Evolutionary conservation across 768 basidiomycete genomes (phyloP).

Genomic region (Phylloporus sp.): DNA sequence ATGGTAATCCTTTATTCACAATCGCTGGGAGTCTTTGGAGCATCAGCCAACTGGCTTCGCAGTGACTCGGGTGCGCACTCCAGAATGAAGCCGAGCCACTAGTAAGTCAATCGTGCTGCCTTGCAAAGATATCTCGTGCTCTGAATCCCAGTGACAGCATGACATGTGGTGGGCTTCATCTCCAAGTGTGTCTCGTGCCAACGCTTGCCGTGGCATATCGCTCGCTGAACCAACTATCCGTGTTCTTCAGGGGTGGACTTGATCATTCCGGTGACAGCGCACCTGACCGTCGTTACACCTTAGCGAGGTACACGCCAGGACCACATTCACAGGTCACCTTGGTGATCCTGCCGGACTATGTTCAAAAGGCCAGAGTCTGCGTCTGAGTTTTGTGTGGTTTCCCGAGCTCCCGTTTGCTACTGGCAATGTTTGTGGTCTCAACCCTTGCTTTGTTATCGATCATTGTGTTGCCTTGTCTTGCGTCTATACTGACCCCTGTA

Average conservation of each 20-base stretch:
- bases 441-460: constrained; percentile 6
- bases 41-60: constrained; percentile 6
- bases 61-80: constrained; percentile 4
- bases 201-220: constrained; percentile 9
- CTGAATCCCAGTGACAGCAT: constrained; percentile 4
- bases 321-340: constrained; percentile 5
- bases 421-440: not conserved
- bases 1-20: constrained; percentile 34
- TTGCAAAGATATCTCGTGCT: not conserved
- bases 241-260: constrained; percentile 6
- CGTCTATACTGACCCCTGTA: constrained; percentile 6
- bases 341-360: not conserved
- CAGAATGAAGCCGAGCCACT: not conserved
- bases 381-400: not conserved
- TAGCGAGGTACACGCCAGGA: constrained; percentile 9
- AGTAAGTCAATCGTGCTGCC: constrained; percentile 15
- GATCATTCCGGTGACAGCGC: constrained; percentile 1
- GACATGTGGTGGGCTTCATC: constrained; percentile 3
- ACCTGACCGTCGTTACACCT: constrained; percentile 7
- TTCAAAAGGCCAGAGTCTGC: constrained; percentile 16
- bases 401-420: not conserved
- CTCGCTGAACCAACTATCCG: constrained; percentile 3
- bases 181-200: constrained; percentile 9
- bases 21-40: constrained; percentile 10
- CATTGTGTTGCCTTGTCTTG: constrained; percentile 11